Conservation (phyloP, 768 basidiomycete species). For the Lentinus brumalis region DNA sequence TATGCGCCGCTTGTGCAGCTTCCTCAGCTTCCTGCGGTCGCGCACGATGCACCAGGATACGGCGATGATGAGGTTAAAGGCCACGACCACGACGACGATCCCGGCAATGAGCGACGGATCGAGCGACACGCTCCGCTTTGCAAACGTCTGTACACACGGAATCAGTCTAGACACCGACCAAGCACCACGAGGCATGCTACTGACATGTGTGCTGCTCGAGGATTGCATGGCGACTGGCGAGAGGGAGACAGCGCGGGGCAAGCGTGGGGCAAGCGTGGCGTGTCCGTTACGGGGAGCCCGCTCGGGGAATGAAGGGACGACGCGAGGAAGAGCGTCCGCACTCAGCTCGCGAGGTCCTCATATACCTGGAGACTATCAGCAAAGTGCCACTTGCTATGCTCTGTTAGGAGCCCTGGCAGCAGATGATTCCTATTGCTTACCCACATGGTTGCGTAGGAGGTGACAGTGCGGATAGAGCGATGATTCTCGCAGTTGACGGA, state of each 20-base stretch:
- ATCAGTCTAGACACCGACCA: conserved; percentile 11
- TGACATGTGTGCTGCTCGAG: conserved; percentile 11
- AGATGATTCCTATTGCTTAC: neutral
- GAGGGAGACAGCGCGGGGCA: neutral
- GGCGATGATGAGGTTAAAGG: conserved; percentile 17
- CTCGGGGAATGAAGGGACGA: neutral
- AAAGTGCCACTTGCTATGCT: neutral
- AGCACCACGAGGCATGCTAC: neutral
- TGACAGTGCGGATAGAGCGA: neutral
- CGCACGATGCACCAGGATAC: conserved; percentile 6
- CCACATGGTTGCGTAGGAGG: conserved; percentile 12
- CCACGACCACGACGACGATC: conserved; percentile 17
- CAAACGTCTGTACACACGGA: conserved; percentile 6
- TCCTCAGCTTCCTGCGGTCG: conserved; percentile 4
- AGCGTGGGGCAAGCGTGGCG: neutral
- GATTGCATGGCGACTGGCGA: neutral
- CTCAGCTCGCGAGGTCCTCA: neutral
- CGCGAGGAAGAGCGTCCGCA: neutral
- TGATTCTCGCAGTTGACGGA: conserved; percentile 6
- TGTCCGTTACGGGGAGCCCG: neutral
- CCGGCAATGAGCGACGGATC: conserved; percentile 16
- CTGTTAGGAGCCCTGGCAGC: neutral
- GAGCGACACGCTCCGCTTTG: conserved; percentile 14
- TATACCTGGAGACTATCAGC: conserved; percentile 11
- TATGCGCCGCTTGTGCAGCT: conserved; percentile 12